These are phyloP conservation scores for Balamuthia mandrillaris DNA, from an alignment of 208 protist species.

Conservation along the genomic window DNA sequence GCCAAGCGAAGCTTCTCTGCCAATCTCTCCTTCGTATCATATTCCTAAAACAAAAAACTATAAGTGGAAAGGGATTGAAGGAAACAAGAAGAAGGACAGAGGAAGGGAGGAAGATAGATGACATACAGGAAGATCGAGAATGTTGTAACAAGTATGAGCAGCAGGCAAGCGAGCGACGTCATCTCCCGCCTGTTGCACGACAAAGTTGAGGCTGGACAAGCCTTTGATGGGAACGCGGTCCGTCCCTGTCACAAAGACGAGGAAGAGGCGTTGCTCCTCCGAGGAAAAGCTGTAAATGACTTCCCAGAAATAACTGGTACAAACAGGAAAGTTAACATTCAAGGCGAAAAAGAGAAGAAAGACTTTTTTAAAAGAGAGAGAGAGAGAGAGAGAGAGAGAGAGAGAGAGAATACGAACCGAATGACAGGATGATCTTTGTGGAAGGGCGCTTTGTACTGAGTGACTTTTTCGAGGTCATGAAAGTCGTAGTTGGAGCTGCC, in stretches of 20 bases:
- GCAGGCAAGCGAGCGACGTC: constrained; percentile 68
- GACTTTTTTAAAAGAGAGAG: no score
- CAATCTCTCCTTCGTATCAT: constrained; percentile 70
- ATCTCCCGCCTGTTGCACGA: background rate
- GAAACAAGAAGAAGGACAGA: background rate
- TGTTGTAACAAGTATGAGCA: constrained; percentile 84
- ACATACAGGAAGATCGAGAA: constrained; percentile 71
- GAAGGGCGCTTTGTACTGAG: constrained; percentile 56
- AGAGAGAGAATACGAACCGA: constrained; percentile 26
- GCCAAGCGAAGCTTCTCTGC: constrained; percentile 60
- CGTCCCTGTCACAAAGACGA: constrained; percentile 4
- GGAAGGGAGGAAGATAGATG: background rate
- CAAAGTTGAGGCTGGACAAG: background rate
- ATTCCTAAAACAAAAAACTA: constrained; percentile 51
- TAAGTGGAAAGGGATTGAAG: background rate
- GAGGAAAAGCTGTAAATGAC: constrained; percentile 35
- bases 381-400: background rate
- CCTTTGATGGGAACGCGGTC: background rate
- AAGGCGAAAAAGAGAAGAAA: background rate
- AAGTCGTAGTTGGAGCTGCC: constrained; percentile 58
- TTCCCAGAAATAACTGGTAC: constrained; percentile 49
- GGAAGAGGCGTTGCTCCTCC: background rate
- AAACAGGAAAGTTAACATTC: background rate
- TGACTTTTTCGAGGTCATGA: constrained; percentile 45
- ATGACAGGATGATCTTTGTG: constrained; percentile 46